Conservation (phyloP, 1,284 basidiomycete genomes). For the Marasmius oreades region DNA sequence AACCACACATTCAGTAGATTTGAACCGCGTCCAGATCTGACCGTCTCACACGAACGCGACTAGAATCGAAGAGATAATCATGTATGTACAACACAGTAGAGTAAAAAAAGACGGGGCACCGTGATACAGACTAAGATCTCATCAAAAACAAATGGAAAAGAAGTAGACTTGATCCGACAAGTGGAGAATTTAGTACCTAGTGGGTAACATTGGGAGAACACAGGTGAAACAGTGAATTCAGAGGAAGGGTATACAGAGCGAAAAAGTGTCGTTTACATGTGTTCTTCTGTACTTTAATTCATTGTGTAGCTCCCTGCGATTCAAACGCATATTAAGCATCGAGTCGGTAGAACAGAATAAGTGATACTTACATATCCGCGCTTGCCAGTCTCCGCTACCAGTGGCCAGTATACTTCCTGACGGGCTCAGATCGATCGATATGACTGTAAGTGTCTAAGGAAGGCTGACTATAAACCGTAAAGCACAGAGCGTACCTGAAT, state of each 20-base stretch:
- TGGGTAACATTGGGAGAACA: background rate
- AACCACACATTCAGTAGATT: too few relatives aligned
- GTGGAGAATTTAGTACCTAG: background rate
- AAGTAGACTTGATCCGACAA: too few relatives aligned
- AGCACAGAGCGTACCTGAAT: constrained; percentile 55
- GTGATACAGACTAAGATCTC: background rate
- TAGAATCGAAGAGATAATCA: background rate
- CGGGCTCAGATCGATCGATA: constrained; percentile 80
- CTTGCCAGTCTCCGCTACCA: constrained; percentile 85
- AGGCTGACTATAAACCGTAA: constrained; percentile 1
- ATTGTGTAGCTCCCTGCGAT: background rate
- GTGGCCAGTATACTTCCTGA: constrained; percentile 77
- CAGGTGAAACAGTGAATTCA: background rate
- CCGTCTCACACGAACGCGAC: background rate
- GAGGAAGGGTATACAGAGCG: background rate
- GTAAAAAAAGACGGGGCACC: background rate
- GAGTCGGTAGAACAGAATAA: background rate
- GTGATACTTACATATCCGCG: constrained; percentile 66
- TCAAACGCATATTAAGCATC: background rate
- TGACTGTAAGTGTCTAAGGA: constrained; percentile 46
- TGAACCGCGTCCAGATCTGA: background rate
- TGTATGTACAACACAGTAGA: background rate
- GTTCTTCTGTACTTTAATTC: background rate
- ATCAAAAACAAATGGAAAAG: background rate
- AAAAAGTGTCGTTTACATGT: background rate